Evolutionary conservation across 352 stramenopile genomes (phyloP), one percentile per base, ranked within the genome.

Genomic region (Phytophthora pinifolia): DNA sequence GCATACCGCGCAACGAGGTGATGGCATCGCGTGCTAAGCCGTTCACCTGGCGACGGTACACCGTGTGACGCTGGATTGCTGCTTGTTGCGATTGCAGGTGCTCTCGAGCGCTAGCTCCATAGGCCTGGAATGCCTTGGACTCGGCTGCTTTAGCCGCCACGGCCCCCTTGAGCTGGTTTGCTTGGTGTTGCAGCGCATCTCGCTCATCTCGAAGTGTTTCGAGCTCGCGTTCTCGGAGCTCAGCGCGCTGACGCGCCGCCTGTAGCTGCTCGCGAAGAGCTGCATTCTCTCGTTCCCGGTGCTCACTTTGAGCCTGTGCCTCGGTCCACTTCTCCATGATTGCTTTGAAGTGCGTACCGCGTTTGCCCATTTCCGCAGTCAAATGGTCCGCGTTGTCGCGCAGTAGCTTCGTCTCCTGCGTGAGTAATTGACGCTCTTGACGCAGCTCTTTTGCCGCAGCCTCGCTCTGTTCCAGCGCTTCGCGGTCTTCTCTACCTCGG

Each of bases 261-360:
- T 86, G 69, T 30, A 86, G 55, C 52, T 86, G 72, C n/a, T 86
- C 72, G 6, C 83, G 65, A 31, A 86, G 60, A 46, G 77, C 72
- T 6, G 59, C 49, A 30, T 72, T 75, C 51, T 92, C 72, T 13
- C 75, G 62, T 45, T 85, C 79, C 8, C 74, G 63, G 41, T 79
- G 69, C 33, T 87, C 72, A 43, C 76, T 77, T 41, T 86, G 73
- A 7, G 79, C 73, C 46, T 89, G 78, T 0, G 76, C 59, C 15
- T 89, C 79, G 9, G 72, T 89, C 74, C 74, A 88, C 50, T 89
- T 87, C 50, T 87, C 74, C 73, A 89, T 76, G 27, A 88, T 70
- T 30, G 74, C 65, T 42, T 87, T 80, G 27, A 87, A 81, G 39
- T 86, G 78, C 10, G 61, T 59, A 12, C 79, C 68, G 12, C 76